These are phyloP conservation scores for Lipomyces lipofer DNA, from an alignment of 805 yeast genomes.

Conservation along the genomic window DNA sequence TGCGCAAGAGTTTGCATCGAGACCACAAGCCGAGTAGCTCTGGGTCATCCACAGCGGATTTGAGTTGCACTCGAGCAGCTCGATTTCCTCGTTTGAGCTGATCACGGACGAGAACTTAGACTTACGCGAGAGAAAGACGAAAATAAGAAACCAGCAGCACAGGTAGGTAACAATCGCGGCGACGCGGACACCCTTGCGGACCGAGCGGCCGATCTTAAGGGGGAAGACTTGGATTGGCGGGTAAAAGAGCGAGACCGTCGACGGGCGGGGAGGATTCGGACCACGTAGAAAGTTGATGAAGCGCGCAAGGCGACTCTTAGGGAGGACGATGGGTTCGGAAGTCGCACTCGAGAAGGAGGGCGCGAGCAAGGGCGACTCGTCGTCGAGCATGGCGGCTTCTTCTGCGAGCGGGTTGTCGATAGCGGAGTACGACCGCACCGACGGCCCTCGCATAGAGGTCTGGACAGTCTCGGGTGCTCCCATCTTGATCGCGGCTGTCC, in stretches of 20 bases:
- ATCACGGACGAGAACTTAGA: slow-evolving; percentile 29
- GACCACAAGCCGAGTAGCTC: slow-evolving; percentile 61
- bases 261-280: slow-evolving; percentile 29
- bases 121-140: slow-evolving; percentile 29
- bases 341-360: slow-evolving; percentile 15
- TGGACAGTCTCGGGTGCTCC: slow-evolving; percentile 19
- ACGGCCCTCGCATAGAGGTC: slow-evolving; percentile 4
- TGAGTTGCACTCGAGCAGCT: slow-evolving; percentile 28
- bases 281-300: slow-evolving; percentile 29
- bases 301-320: slow-evolving; percentile 26
- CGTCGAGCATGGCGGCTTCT: slow-evolving; percentile 18
- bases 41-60: slow-evolving; percentile 31
- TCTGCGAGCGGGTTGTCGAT: slow-evolving; percentile 17
- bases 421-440: slow-evolving; percentile 28
- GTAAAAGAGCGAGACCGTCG: slow-evolving; percentile 26
- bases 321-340: slow-evolving; percentile 24
- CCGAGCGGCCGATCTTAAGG: slow-evolving; percentile 24
- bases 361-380: slow-evolving; percentile 28
- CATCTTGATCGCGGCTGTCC: slow-evolving; percentile 9
- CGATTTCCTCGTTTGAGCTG: slow-evolving; percentile 21
- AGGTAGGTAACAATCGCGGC: slow-evolving; percentile 23
- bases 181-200: slow-evolving; percentile 24
- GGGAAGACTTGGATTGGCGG: slow-evolving; percentile 30
- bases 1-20: slow-evolving; percentile 61
- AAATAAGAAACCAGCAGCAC: slow-evolving; percentile 29